A percentile compares a stretch with the other conserved stretches of the same genome.
Evolutionary conservation across 345 rosid genomes (phyloP).

Genomic region (Eucalyptus regnans): DNA sequence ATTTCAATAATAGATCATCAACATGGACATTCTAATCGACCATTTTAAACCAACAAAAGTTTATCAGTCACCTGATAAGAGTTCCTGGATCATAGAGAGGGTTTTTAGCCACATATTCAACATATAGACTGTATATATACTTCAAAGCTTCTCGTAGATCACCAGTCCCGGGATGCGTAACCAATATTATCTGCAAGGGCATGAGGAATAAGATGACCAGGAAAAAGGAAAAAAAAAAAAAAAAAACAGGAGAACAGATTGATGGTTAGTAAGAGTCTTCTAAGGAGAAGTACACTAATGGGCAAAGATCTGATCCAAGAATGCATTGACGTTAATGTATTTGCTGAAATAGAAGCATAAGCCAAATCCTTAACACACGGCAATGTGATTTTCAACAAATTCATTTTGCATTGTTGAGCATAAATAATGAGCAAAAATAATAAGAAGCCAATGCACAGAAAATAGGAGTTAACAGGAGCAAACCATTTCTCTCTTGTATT

Average conservation of each 20-base stretch:
- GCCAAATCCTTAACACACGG: not conserved
- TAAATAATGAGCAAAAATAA: not conserved
- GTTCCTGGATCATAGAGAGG: slow-evolving; percentile 76
- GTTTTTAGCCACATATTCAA: slow-evolving; percentile 76
- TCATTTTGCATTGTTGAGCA: not conserved
- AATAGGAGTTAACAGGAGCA: not conserved
- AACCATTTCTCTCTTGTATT: not conserved
- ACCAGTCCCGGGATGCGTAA: slow-evolving; percentile 83
- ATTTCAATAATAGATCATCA: not conserved
- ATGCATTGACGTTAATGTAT: not conserved
- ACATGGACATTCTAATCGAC: slow-evolving; percentile 13
- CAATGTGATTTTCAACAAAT: not conserved
- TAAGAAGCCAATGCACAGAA: not conserved
- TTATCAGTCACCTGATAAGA: slow-evolving; percentile 56
- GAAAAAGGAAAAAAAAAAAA: not conserved
- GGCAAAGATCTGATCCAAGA: not conserved
- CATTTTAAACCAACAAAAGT: slow-evolving; percentile 7
- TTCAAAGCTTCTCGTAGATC: slow-evolving; percentile 78
- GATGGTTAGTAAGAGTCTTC: not conserved
- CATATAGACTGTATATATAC: slow-evolving; percentile 83
- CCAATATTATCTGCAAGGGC: slow-evolving; percentile 56
- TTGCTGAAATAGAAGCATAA: not conserved
- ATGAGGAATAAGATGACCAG: not conserved
- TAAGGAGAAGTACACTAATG: not conserved
- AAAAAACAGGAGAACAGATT: not conserved